Percentiles rank a stretch among this genome's conserved stretches.
Conservation (phyloP, 441 rosid genomes). For the Syzygium malaccense region DNA sequence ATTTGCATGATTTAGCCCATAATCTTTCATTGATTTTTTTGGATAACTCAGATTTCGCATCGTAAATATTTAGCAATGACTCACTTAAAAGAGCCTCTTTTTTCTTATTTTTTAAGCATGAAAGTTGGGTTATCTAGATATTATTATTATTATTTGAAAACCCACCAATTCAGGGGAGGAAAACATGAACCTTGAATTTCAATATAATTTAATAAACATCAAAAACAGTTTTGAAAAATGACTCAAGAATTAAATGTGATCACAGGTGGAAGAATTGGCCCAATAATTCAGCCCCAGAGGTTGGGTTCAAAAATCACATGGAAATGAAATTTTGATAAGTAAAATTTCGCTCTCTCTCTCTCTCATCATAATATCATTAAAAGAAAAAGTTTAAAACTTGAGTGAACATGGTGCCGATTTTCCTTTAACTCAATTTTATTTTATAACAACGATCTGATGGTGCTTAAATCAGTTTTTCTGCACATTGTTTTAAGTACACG, state of each 20-base stretch:
- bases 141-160: neutral
- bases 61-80: neutral
- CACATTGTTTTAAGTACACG: neutral
- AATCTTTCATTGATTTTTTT: neutral
- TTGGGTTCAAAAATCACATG: neutral
- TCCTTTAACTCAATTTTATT: neutral
- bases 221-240: neutral
- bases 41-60: neutral
- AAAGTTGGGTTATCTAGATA: neutral
- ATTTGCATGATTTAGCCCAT: neutral
- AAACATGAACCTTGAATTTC: neutral
- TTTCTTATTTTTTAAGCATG: too few species aligned
- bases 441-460: neutral
- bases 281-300: neutral
- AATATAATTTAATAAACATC: neutral
- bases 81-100: neutral
- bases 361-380: neutral
- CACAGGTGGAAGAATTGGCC: neutral
- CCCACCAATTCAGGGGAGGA: neutral
- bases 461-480: too few species aligned
- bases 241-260: neutral
- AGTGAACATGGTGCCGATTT: neutral
- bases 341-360: neutral
- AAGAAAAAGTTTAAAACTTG: neutral
- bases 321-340: neutral